These are phyloP conservation scores for Pyrenophora tritici-repentis DNA, from an alignment of 2,329 filamentous ascomycete species.

Conservation along the genomic window DNA sequence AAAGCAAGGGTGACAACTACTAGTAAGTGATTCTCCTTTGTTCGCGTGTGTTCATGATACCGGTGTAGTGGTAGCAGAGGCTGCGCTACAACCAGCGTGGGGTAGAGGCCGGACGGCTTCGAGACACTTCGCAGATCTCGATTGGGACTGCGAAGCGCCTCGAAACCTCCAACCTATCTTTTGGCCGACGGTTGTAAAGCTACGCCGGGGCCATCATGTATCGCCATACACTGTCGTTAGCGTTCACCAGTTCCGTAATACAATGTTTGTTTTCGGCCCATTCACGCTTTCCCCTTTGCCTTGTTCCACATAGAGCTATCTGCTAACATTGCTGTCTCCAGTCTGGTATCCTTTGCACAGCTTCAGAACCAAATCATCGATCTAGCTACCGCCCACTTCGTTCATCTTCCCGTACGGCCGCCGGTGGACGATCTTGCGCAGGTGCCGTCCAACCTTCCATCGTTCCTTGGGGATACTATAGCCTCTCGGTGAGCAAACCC, in stretches of 20 bases:
- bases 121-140: constrained; percentile 8
- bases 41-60: constrained; percentile 22
- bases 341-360: constrained; percentile 58
- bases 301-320: background rate
- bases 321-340: constrained; percentile 28
- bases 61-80: constrained; percentile 2
- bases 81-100: background rate
- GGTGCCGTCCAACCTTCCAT: constrained; percentile 58
- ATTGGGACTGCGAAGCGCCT: constrained; percentile 11
- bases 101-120: constrained; percentile 3
- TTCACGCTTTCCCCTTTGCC: background rate
- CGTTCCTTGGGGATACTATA: constrained; percentile 59
- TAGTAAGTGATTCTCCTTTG: constrained; percentile 49
- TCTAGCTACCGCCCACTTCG: constrained; percentile 58
- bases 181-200: constrained; percentile 4
- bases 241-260: constrained; percentile 12
- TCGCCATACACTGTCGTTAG: constrained; percentile 15
- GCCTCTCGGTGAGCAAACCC: constrained; percentile 49
- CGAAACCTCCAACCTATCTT: constrained; percentile 18
- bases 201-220: constrained; percentile 15
- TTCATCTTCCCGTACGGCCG: constrained; percentile 57
- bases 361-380: constrained; percentile 58
- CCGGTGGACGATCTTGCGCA: constrained; percentile 57
- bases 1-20: constrained; percentile 51
- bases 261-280: constrained; percentile 2